Evolutionary conservation across 2,329 filamentous ascomycete genomes (phyloP), one percentile per base, ranked within the genome.

Genomic region (Emmonsiellopsis sp.): DNA sequence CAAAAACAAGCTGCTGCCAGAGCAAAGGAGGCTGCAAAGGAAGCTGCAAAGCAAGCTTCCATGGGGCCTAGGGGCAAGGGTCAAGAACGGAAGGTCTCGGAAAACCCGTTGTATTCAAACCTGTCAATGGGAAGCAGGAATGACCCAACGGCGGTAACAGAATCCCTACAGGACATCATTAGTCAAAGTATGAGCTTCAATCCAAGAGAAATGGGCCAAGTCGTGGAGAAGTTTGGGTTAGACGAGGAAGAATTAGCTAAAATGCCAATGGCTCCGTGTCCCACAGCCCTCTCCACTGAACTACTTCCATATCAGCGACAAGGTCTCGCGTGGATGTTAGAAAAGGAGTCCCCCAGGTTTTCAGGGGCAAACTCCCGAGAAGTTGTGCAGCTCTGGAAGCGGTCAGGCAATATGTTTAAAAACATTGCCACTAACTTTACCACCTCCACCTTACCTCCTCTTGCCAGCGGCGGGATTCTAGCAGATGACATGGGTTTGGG

Each of bases 401-500:
- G 73, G 49, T 60, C 66, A 56, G 74, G 63, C 2, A 70, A 67
- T 51, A 65, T 65, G 31, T 88, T 83, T 61, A 79, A 77, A 54
- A 89, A 87, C 67, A 77, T 88, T 58, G 87, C 84, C 55, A 92
- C 83, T 0, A 84, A 84, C 51, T 91, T 84, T 64, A 78, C 82
- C 8, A 82, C 78, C 7, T 68, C 66, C 0, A 68, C 66, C 2
- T 68, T 77, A 1, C 88, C 88, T 0, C 68, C 72, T 0, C 76
- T 95, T 21, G 82, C 87, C 6, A 87, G 83, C 49, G 90, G 90
- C 14, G 90, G 90, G 34, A 90, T 95, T 49, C 77, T 95, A 7
- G 88, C 89, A 2, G 90, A 95, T 66, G 90, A 95, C 62, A 95
- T 95, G 91, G 90, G 90, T 3, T 71, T 95, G 5, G 90, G 90